Percentiles rank a stretch among this genome's conserved stretches.
Evolutionary conservation across 164 flowering plant genomes (phyloP).

Genomic region (Annona cherimola): DNA sequence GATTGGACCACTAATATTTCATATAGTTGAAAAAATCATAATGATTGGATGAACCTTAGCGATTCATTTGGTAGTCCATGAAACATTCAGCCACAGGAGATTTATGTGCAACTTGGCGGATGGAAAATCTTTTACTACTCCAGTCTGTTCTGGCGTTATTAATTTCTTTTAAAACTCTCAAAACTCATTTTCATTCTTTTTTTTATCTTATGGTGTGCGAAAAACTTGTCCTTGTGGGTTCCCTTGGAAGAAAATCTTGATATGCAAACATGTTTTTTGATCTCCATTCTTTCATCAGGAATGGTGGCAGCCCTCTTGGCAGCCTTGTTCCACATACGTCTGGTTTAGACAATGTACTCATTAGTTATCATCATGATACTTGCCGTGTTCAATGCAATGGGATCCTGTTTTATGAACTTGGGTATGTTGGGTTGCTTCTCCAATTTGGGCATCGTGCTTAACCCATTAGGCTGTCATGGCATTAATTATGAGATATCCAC

Average conservation of each 20-base stretch:
- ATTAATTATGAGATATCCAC: neutral
- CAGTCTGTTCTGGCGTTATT: too few relatives aligned
- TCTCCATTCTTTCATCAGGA: neutral
- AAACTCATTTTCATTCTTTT: too few relatives aligned
- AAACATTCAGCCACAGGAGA: too few relatives aligned
- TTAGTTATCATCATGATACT: neutral
- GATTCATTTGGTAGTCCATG: too few relatives aligned
- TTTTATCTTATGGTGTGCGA: too few relatives aligned
- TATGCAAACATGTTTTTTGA: too few relatives aligned
- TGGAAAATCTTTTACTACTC: too few relatives aligned
- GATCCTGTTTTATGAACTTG: neutral
- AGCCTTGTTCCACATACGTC: neutral
- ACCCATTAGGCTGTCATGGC: neutral
- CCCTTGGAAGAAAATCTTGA: neutral
- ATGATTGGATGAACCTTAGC: too few relatives aligned
- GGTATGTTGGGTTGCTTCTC: neutral
- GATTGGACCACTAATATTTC: too few relatives aligned
- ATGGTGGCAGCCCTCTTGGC: neutral
- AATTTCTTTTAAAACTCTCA: too few relatives aligned
- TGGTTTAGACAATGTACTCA: neutral
- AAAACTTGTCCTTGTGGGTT: neutral
- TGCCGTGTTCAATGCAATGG: neutral
- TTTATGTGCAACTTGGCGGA: too few relatives aligned
- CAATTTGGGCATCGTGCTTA: neutral
- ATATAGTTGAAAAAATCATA: too few relatives aligned